A percentile compares a stretch with the other conserved stretches of the same genome.
Evolutionary conservation across 139 green algal genomes (phyloP).

Genomic region (Diplosphaera chodatii): DNA sequence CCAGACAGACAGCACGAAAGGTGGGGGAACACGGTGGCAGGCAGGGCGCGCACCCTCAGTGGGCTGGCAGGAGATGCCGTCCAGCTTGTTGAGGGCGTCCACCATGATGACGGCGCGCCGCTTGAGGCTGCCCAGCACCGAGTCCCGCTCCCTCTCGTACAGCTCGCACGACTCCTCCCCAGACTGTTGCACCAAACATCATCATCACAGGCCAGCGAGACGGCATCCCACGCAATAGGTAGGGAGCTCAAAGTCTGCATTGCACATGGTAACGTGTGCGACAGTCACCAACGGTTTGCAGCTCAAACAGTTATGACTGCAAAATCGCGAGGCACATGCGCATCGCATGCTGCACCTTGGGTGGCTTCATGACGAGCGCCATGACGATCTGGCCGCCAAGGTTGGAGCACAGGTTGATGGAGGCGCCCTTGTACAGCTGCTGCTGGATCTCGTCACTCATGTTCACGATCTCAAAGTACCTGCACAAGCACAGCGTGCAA

Average conservation of each 20-base stretch:
- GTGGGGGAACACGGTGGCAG: too few species aligned
- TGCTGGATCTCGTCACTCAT: slow-evolving; percentile 58
- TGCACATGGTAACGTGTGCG: too few species aligned
- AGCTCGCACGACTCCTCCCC: slow-evolving; percentile 74
- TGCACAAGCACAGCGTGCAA: slow-evolving; percentile 17
- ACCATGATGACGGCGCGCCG: slow-evolving; percentile 70
- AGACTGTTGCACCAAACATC: slow-evolving; percentile 14
- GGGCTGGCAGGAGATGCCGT: slow-evolving; percentile 82
- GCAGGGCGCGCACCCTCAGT: slow-evolving; percentile 64
- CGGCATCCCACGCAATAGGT: too few species aligned
- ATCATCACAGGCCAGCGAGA: background rate
- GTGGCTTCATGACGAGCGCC: slow-evolving; percentile 86
- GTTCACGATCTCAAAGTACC: slow-evolving; percentile 86
- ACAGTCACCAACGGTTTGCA: too few species aligned
- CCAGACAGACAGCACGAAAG: too few species aligned
- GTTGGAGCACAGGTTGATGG: slow-evolving; percentile 92
- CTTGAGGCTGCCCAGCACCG: slow-evolving; percentile 66
- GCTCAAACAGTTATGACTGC: too few species aligned
- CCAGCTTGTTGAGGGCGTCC: slow-evolving; percentile 68
- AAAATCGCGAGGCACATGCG: background rate
- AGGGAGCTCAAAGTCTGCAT: too few species aligned
- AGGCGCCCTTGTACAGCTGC: slow-evolving; percentile 85
- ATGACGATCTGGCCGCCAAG: slow-evolving; percentile 80
- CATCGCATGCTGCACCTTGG: slow-evolving; percentile 21
- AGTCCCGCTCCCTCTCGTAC: slow-evolving; percentile 55